These are phyloP conservation scores for Apostasia ramifera DNA, from an alignment of 106 monocot genomes.

Conservation along the genomic window DNA sequence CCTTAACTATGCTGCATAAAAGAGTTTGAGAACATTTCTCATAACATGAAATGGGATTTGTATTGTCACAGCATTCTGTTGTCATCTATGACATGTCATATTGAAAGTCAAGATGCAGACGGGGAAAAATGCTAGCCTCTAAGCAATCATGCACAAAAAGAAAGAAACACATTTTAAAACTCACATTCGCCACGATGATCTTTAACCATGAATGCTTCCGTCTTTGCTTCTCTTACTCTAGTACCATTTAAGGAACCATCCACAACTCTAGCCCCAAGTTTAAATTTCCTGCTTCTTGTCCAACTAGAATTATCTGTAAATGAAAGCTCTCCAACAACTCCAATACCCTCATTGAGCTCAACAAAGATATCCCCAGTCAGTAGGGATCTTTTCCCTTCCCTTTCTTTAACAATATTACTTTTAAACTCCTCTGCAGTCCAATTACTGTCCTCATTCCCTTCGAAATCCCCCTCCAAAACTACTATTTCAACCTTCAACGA, in stretches of 20 bases:
- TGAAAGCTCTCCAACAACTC: conserved; percentile 60
- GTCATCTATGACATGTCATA: not conserved
- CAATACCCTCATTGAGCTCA: conserved; percentile 58
- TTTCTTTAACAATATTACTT: conserved; percentile 87
- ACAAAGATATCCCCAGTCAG: conserved; percentile 64
- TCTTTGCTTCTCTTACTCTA: conserved; percentile 70
- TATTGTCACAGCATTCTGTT: not conserved
- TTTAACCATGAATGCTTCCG: conserved; percentile 87
- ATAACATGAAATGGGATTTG: not conserved
- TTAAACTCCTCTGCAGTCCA: conserved; percentile 83
- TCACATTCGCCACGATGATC: conserved; percentile 99
- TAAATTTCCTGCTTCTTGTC: conserved; percentile 90
- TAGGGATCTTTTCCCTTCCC: conserved; percentile 74
- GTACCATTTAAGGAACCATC: conserved; percentile 55
- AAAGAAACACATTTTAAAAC: conserved; percentile 16
- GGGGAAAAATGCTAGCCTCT: not conserved
- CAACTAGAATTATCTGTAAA: conserved; percentile 99
- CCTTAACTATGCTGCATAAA: not conserved
- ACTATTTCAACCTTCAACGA: conserved; percentile 82
- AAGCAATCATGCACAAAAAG: conserved; percentile 1
- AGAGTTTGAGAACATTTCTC: not conserved
- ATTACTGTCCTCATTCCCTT: conserved; percentile 49
- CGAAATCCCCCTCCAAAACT: conserved; percentile 96
- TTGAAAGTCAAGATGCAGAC: not conserved
- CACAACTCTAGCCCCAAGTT: conserved; percentile 73